Evolutionary conservation across 75 land plant genomes (phyloP).

Genomic region (Gnetum montanum): DNA sequence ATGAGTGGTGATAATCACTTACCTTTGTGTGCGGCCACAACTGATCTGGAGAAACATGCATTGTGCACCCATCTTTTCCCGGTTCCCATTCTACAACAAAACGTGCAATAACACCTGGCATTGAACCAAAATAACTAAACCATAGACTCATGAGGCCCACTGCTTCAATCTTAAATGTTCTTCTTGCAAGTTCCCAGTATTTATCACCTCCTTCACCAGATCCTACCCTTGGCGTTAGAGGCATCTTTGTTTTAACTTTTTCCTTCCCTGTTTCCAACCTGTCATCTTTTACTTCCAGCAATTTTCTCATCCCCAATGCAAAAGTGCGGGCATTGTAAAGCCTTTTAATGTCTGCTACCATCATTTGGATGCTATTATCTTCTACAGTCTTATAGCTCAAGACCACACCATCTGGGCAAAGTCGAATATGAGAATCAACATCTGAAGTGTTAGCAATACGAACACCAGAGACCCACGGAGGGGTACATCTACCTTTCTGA

Average conservation of each 20-base stretch:
- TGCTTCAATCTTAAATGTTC: conserved; percentile 82
- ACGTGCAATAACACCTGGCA: conserved; percentile 69
- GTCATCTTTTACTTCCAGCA: conserved; percentile 75
- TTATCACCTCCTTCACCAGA: conserved; percentile 38
- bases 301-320: conserved; percentile 76
- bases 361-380: conserved; percentile 66
- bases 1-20: too few species aligned
- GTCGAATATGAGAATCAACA: conserved; percentile 83
- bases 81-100: conserved; percentile 99
- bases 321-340: conserved; percentile 83
- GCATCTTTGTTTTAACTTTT: conserved; percentile 18
- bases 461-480: conserved; percentile 64
- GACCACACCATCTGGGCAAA: conserved; percentile 73
- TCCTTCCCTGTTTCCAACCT: conserved; percentile 26
- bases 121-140: conserved; percentile 70
- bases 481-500: conserved; percentile 51
- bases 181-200: conserved; percentile 65
- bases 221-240: conserved; percentile 16
- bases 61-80: conserved; percentile 86
- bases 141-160: conserved; percentile 94
- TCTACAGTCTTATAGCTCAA: conserved; percentile 72
- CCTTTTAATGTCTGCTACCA: conserved; percentile 79
- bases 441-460: conserved; percentile 89
- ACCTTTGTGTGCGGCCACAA: conserved; percentile 99
- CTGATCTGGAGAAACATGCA: conserved; percentile 97